Evolutionary conservation across 768 basidiomycete genomes (phyloP), one percentile per base, ranked within the genome.

Genomic region (Asterophora lycoperdoides): DNA sequence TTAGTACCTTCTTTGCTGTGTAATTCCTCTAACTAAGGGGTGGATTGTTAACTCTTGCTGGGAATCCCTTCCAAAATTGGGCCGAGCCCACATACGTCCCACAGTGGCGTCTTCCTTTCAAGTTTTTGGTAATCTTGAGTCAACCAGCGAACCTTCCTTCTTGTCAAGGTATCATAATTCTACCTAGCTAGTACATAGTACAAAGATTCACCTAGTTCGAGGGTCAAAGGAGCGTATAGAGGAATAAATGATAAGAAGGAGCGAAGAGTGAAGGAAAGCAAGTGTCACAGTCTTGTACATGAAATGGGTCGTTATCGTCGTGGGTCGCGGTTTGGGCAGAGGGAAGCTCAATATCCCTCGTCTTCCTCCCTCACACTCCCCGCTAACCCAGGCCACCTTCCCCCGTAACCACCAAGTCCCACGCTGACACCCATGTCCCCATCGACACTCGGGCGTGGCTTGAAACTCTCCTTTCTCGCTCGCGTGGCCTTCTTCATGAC

Each of bases 401-500:
- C 62, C 26, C 53, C 53, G 26, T 59, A 58, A 40, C 61, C 62
- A 26, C 58, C 58, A 23, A 53, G 30, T 28, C 61, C 65, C 30
- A 60, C 55, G 51, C 63, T 55, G 39, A 54, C 49, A 15, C 59
- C 60, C 33, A 60, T 51, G 47, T 71, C 70, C 41, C 61, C 71
- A 55, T 90, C 89, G 15, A 81, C 65, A 57, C 89, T 91, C 36
- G 87, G 79, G 30, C 90, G 73, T 8, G 90, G 90, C 61, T 80
- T 87, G 65, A 92, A 93, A 64, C 89, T 92, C 69, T 92, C 89
- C 54, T 84, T 74, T 51, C 75, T 67, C 34, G 78, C 77, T 43
- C 80, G 67, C 34, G 74, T 65, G 26, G 76, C 74, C 58, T 81
- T 83, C 63, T 70, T 73, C 49, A 68, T 68, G 14, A 61, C 55